A percentile compares a stretch with the other conserved stretches of the same genome.
Evolutionary conservation across 1,284 basidiomycete genomes (phyloP).

Genomic region (Sutorius eximius): DNA sequence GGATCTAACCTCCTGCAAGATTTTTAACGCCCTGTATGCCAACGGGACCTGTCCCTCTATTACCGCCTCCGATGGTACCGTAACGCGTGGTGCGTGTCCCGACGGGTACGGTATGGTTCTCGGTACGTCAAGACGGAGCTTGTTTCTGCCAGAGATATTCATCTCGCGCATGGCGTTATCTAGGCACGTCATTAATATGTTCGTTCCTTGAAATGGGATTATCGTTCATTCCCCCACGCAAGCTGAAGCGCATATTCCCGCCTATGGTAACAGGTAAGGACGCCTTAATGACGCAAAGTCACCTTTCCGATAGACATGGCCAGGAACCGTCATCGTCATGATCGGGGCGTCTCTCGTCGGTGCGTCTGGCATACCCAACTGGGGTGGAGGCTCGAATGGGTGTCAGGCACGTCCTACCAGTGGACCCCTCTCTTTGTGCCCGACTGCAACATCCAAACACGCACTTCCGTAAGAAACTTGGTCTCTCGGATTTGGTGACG

Average conservation of each 20-base stretch:
- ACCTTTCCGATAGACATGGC: neutral
- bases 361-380: conserved; percentile 72
- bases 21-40: conserved; percentile 76
- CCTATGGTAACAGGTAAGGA: conserved; percentile 72
- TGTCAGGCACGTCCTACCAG: conserved; percentile 59
- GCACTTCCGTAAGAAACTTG: conserved; percentile 38
- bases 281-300: neutral
- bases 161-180: neutral
- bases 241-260: conserved; percentile 72
- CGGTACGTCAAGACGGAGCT: conserved; percentile 39
- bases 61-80: conserved; percentile 57
- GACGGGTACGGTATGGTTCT: conserved; percentile 80
- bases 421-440: conserved; percentile 71
- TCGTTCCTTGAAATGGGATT: conserved; percentile 80
- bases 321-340: conserved; percentile 70
- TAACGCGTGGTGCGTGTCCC: conserved; percentile 65
- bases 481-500: too few relatives aligned
- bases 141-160: neutral
- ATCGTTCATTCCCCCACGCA: conserved; percentile 68
- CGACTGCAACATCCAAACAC: conserved; percentile 62
- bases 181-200: conserved; percentile 77
- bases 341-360: conserved; percentile 80
- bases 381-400: conserved; percentile 80
- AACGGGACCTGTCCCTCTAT: conserved; percentile 76
- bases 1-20: conserved; percentile 53